These are phyloP conservation scores for Debaryomyces nepalensis DNA, from an alignment of 1,139 yeast genomes.

Conservation along the genomic window DNA sequence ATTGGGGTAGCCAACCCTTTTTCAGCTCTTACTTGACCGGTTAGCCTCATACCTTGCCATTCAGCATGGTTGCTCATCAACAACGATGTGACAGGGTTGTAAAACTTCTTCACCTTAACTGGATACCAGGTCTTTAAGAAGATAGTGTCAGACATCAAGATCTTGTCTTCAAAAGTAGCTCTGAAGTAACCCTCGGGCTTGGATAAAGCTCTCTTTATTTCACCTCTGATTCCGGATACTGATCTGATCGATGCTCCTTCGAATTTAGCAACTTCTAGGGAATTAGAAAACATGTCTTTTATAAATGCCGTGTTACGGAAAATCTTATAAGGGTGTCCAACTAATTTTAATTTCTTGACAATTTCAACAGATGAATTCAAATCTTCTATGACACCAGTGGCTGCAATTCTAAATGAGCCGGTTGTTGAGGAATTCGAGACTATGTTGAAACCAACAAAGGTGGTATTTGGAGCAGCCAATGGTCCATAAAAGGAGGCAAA, in stretches of 20 bases:
- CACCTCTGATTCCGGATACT: constrained; percentile 97
- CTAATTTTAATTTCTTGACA: constrained; percentile 92
- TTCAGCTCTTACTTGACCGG: constrained; percentile 91
- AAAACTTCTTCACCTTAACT: constrained; percentile 84
- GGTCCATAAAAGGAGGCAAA: constrained; percentile 98
- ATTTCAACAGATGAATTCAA: constrained; percentile 89
- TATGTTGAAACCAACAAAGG: constrained; percentile 92
- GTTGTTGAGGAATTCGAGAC: constrained; percentile 85
- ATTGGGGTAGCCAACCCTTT: constrained; percentile 68
- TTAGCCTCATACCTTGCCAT: constrained; percentile 96
- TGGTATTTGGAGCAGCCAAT: constrained; percentile 93
- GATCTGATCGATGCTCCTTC: constrained; percentile 98
- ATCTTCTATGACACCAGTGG: constrained; percentile 97
- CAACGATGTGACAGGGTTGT: constrained; percentile 94
- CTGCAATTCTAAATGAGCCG: constrained; percentile 91
- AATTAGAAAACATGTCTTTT: constrained; percentile 92
- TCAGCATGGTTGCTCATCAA: constrained; percentile 73
- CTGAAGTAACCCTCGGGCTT: constrained; percentile 97
- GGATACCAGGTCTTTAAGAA: constrained; percentile 98
- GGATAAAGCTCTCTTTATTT: constrained; percentile 90
- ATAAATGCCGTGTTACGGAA: constrained; percentile 96
- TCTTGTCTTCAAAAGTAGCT: constrained; percentile 97
- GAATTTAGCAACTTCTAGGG: constrained; percentile 94
- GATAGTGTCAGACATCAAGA: constrained; percentile 85
- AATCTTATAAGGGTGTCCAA: constrained; percentile 92